Evolutionary conservation across 2,329 filamentous ascomycete genomes (phyloP), one percentile per base, ranked within the genome.

Genomic region (Aureobasidium vineae): DNA sequence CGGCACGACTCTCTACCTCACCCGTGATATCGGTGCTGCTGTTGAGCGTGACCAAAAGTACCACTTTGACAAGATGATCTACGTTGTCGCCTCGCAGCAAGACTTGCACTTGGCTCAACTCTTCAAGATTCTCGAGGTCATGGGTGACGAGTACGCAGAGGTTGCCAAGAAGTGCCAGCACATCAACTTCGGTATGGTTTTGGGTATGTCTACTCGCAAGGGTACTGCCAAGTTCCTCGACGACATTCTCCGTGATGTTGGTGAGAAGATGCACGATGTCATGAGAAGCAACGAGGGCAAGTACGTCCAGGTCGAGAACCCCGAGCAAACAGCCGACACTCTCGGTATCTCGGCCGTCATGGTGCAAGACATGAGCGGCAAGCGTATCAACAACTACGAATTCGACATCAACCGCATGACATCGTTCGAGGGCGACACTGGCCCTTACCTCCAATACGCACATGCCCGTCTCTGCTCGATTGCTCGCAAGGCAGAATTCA

Each of bases 301-400:
- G 83, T 99, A 98, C 79, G 81, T 87, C 66, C 92, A 97, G 78
- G 89, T 99, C 23, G 90, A 89, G 74, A 83, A 98, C 77, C 94
- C 94, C 0, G 88, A 87, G 65, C 85, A 86, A 65, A 90, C 88
- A 11, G 92, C 95, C 68, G 95, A 98, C 79, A 91, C 86, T 13
- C 85, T 98, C 3, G 95, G 94, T 70, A 97, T 98, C 75, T 93
- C 90, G 70, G 90, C 90, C 75, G 94, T 98, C 75, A 98, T 98
- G 92, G 92, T 97, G 23, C 94, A 98, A 79, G 95, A 98, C 75
- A 97, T 98, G 92, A 90, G 86, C 70, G 95, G 94, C 77, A 98
- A 97, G 86, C 86, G 61, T 89, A 81, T 87, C 74, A 87, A 88
- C 77, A 84, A 85, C 72, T 88, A 90, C 77, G 81, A 84, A 66